phyloP scores from a whole-genome alignment of 177 flowering plant genomes.

The Vitis hybrid region DNA sequence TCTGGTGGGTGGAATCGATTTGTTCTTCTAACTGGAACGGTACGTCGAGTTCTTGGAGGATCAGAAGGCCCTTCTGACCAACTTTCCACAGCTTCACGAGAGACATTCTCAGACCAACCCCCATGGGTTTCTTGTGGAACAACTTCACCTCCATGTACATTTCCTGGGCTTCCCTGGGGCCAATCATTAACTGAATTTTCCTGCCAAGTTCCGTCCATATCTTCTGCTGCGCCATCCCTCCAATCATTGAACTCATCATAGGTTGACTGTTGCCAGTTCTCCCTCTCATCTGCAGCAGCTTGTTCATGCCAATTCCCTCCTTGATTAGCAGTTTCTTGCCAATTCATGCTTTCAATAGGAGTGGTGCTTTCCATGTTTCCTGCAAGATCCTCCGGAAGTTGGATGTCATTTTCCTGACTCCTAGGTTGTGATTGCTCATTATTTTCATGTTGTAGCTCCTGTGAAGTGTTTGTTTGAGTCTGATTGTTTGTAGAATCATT shows the following conservation, averaged over 20 bases:
- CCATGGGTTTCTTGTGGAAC: conserved; percentile 24
- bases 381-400: conserved; percentile 28
- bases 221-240: conserved; percentile 40
- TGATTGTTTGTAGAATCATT: conserved; percentile 29
- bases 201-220: conserved; percentile 47
- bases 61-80: conserved; percentile 64
- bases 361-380: conserved; percentile 26
- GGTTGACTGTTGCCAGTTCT: conserved; percentile 42
- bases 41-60: conserved; percentile 56
- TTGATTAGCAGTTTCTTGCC: conserved; percentile 44
- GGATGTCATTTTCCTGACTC: conserved; percentile 33
- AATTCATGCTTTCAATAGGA: conserved; percentile 26
- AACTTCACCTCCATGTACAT: conserved; percentile 18
- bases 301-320: conserved; percentile 44
- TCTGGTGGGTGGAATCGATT: conserved; percentile 77
- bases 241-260: conserved; percentile 37
- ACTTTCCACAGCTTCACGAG: conserved; percentile 45
- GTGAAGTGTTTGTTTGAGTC: conserved; percentile 19
- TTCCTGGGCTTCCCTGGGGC: conserved; percentile 34
- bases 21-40: conserved; percentile 51
- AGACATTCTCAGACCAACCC: conserved; percentile 55
- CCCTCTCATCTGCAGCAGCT: conserved; percentile 40
- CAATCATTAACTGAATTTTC: conserved; percentile 39
- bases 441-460: conserved; percentile 30
- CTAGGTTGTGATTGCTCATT: conserved; percentile 36